These are phyloP conservation scores for Pyrenophora graminea DNA, from an alignment of 2,329 filamentous ascomycete genomes.

Conservation along the genomic window DNA sequence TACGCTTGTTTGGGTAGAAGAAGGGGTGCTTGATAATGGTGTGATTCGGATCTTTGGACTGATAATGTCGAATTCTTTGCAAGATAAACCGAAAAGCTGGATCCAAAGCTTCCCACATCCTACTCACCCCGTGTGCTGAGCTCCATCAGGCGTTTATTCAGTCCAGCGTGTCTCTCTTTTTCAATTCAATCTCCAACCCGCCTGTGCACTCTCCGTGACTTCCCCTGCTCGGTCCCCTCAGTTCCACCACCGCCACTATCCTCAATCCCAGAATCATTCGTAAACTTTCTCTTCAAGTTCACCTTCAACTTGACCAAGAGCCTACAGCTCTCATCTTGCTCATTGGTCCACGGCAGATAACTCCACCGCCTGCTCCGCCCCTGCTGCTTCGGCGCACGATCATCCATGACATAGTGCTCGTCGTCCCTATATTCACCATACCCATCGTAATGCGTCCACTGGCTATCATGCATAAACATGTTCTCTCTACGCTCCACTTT, in stretches of 20 bases:
- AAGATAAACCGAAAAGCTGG: no score
- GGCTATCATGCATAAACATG: slow-evolving; percentile 5
- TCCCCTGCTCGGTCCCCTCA: not conserved
- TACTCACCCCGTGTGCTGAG: no score
- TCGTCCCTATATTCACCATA: slow-evolving; percentile 9
- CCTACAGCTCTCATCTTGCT: slow-evolving; percentile 31
- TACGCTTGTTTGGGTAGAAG: not conserved
- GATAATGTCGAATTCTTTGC: no score
- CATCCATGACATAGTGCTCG: not conserved
- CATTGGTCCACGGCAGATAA: slow-evolving; percentile 36
- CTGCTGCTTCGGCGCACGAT: slow-evolving; percentile 6
- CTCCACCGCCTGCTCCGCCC: slow-evolving; percentile 27
- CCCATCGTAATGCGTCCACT: slow-evolving; percentile 15
- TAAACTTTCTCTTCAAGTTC: not conserved
- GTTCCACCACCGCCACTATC: not conserved
- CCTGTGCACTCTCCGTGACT: not conserved
- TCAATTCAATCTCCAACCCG: not conserved
- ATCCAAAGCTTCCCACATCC: no score
- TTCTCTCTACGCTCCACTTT: slow-evolving; percentile 11
- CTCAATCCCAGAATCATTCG: not conserved
- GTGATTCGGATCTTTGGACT: no score
- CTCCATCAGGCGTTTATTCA: no score
- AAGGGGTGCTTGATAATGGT: no score
- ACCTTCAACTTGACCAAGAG: slow-evolving; percentile 17
- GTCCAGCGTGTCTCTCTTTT: not conserved